Evolutionary conservation across 2,329 filamentous ascomycete genomes (phyloP), one percentile per base, ranked within the genome.

Genomic region (Didymella sp.): DNA sequence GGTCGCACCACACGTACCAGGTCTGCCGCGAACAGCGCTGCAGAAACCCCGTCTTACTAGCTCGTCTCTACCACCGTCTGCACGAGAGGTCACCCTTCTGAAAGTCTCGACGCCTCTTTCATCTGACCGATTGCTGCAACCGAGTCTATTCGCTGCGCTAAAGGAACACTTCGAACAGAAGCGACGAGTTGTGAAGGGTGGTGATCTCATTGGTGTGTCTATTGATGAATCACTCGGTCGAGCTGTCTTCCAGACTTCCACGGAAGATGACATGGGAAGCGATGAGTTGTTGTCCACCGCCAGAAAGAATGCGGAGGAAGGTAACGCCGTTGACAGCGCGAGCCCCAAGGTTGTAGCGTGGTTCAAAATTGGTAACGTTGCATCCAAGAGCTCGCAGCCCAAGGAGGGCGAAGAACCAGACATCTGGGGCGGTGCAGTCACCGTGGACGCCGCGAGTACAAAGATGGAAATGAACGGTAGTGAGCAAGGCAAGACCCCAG

Each of bases 391-490:
- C 7, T 66, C 76, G 11, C 70, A 86, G 79, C 65, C 87, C 80
- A 66, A 81, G 70, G 68, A 85, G 7, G 81, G 84, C n/a, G 84
- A 87, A 30, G 85, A 85, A 3, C 85, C 88, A 45, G 88, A 90
- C 49, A 80, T 88, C 8, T 99, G 95, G 95, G 92, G 91, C 33
- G 90, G 90, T 1, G 87, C 94, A 35, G 91, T 90, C 2, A 89
- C 89, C 43, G 91, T 99, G 45, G 94, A 98, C 73, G 90, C 91
- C 41, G 85, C 89, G 6, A 90, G 88, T 56, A 96, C 96, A 3
- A 89, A 92, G 58, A 94, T 98, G 82, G 90, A 93, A 56, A 92
- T 96, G 71, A 92, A 93, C 31, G 95, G 95, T 3, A 96, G 89
- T 62, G 91, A 92, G 69, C 90, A 90, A 42, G 89, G 90, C 69